A percentile compares a stretch with the other conserved stretches of the same genome.
These are phyloP conservation scores for Solanum hybrid DNA, from an alignment of 305 asterid species.

Conservation along the genomic window DNA sequence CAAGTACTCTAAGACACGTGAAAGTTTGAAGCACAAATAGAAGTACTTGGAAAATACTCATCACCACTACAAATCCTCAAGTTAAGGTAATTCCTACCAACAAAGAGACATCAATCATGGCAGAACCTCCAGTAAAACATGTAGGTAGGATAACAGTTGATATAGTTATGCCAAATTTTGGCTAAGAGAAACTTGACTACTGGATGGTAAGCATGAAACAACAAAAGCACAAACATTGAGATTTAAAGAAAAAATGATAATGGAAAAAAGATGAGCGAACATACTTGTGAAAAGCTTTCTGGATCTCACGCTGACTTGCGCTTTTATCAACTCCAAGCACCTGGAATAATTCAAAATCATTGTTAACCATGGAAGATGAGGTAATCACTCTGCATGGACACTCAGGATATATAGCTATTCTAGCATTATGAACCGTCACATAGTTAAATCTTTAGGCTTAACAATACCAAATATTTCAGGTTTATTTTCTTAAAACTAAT, in stretches of 20 bases:
- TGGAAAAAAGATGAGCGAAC: slow-evolving; percentile 11
- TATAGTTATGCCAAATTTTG: not conserved
- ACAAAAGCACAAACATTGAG: not conserved
- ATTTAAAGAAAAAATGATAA: not conserved
- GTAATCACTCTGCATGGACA: not conserved
- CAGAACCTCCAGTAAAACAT: not conserved
- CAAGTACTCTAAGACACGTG: not conserved
- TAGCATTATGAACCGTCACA: not conserved
- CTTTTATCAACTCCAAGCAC: slow-evolving; percentile 80
- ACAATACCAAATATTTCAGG: not conserved
- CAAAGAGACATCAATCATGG: not conserved
- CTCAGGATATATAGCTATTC: not conserved
- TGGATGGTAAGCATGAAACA: not conserved
- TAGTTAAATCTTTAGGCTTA: not conserved
- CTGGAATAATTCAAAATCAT: slow-evolving; percentile 24
- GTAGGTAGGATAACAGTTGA: not conserved
- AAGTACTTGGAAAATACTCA: not conserved
- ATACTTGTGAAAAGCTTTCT: slow-evolving; percentile 96
- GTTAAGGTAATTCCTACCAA: not conserved
- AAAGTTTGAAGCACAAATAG: not conserved
- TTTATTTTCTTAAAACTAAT: not conserved
- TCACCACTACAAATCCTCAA: not conserved
- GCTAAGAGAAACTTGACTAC: not conserved
- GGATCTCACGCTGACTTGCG: slow-evolving; percentile 83
- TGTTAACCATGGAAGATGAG: not conserved